Evolutionary conservation across 139 green algal species (phyloP).

Genomic region (Chlorella sp.): DNA sequence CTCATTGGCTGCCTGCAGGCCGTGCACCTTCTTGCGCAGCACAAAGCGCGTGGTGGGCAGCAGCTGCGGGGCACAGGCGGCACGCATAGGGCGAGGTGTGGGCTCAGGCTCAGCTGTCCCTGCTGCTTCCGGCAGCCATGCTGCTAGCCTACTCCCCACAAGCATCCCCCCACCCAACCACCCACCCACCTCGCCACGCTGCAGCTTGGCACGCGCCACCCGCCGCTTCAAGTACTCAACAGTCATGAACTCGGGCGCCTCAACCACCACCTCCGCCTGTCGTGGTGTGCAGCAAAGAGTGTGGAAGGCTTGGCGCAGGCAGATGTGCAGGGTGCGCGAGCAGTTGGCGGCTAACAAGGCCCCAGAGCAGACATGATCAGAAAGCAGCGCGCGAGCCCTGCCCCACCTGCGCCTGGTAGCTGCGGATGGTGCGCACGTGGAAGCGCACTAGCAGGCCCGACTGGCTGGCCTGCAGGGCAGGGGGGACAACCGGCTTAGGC

Average conservation of each 20-base stretch:
- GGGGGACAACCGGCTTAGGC: too few relatives aligned
- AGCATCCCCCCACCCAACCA: too few relatives aligned
- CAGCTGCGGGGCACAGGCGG: background rate
- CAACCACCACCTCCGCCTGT: background rate
- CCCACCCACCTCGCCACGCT: conserved; percentile 23
- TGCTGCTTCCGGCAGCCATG: background rate
- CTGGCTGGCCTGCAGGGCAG: too few relatives aligned
- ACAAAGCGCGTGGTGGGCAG: conserved; percentile 22
- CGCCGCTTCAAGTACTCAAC: conserved; percentile 48
- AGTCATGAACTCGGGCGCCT: conserved; percentile 17
- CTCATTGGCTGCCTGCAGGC: too few relatives aligned
- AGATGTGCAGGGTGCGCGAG: background rate
- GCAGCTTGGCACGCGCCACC: conserved; percentile 37
- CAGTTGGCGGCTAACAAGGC: too few relatives aligned
- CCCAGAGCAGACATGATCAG: too few relatives aligned
- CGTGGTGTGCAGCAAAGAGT: background rate
- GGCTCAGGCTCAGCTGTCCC: background rate
- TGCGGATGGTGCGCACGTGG: background rate
- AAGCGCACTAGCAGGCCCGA: conserved; percentile 38
- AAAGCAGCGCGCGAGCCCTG: background rate
- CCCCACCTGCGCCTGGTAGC: conserved; percentile 15
- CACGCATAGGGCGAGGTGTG: background rate
- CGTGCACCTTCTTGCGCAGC: conserved; percentile 3
- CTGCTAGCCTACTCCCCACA: background rate
- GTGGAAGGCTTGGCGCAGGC: background rate